Conservation (phyloP, 441 rosid genomes). For the Mallotus repandus region DNA sequence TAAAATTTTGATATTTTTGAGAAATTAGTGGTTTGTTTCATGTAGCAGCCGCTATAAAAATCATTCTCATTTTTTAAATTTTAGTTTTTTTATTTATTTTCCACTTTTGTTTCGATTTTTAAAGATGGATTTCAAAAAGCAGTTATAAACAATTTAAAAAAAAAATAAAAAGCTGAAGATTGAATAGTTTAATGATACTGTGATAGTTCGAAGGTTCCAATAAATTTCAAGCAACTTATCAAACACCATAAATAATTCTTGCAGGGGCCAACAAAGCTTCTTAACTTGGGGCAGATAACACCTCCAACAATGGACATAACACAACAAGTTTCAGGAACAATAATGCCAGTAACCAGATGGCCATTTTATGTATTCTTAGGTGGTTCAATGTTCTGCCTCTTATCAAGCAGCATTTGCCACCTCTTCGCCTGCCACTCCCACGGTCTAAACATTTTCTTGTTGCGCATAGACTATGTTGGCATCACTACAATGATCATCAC, state of each 20-base stretch:
- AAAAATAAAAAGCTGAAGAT: too few species aligned
- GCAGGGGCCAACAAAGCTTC: constrained; percentile 36
- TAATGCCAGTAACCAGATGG: constrained; percentile 53
- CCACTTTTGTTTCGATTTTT: too few species aligned
- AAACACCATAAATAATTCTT: background rate
- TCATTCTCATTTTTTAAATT: too few species aligned
- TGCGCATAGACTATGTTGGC: constrained; percentile 63
- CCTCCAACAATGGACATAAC: constrained; percentile 7
- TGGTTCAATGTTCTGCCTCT: constrained; percentile 78
- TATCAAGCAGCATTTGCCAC: constrained; percentile 78
- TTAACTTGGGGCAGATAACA: constrained; percentile 28
- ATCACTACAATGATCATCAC: constrained; percentile 85
- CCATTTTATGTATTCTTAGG: constrained; percentile 68
- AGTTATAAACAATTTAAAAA: too few species aligned
- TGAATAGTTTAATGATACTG: too few species aligned
- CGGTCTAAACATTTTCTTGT: constrained; percentile 48
- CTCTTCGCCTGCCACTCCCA: constrained; percentile 79
- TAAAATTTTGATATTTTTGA: too few species aligned
- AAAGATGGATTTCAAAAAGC: too few species aligned
- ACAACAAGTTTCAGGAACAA: background rate
- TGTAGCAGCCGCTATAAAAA: too few species aligned
- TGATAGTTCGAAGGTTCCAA: too few species aligned
- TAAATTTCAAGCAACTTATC: background rate
- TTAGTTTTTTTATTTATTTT: too few species aligned
- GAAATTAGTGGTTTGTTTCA: too few species aligned